A percentile compares a stretch with the other conserved stretches of the same genome.
Evolutionary conservation across 768 basidiomycete species (phyloP).

Genomic region (Russula sp.): DNA sequence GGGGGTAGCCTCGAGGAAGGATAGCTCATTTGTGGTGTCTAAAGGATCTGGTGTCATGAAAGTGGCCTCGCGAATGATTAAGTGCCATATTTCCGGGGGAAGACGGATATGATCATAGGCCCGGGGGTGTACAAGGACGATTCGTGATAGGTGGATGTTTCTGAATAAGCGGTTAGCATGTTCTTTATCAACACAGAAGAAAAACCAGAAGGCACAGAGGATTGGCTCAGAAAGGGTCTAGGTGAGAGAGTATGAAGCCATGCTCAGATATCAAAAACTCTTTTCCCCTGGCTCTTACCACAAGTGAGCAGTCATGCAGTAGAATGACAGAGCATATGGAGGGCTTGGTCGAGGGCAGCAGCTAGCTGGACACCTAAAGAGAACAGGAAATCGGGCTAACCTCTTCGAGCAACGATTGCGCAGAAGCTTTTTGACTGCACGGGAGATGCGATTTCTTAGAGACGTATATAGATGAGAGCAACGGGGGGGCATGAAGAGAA

Average conservation of each 20-base stretch:
- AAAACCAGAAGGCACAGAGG: neutral
- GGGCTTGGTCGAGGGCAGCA: too few relatives aligned
- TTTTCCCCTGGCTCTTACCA: neutral
- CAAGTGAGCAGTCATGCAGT: neutral
- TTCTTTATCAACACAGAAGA: neutral
- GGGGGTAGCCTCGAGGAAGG: slow-evolving; percentile 45
- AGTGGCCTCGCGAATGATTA: slow-evolving; percentile 54
- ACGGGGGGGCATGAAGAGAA: neutral
- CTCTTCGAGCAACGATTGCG: neutral
- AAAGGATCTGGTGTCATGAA: slow-evolving; percentile 38
- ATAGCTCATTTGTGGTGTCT: slow-evolving; percentile 43
- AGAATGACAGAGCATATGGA: neutral
- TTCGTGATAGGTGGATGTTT: neutral
- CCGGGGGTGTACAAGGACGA: neutral
- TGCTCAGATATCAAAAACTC: neutral
- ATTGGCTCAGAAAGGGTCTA: neutral
- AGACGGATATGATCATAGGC: slow-evolving; percentile 27
- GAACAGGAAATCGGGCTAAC: neutral
- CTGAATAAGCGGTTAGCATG: neutral
- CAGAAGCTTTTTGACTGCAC: slow-evolving; percentile 2
- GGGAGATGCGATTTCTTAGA: neutral
- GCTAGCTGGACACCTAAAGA: neutral
- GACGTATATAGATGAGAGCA: neutral
- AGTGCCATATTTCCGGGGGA: slow-evolving; percentile 60
- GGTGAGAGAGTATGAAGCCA: neutral